Percentiles rank a stretch among this genome's conserved stretches.
These are phyloP conservation scores for Metschnikowia proteae DNA, from an alignment of 805 yeast species.

Conservation along the genomic window DNA sequence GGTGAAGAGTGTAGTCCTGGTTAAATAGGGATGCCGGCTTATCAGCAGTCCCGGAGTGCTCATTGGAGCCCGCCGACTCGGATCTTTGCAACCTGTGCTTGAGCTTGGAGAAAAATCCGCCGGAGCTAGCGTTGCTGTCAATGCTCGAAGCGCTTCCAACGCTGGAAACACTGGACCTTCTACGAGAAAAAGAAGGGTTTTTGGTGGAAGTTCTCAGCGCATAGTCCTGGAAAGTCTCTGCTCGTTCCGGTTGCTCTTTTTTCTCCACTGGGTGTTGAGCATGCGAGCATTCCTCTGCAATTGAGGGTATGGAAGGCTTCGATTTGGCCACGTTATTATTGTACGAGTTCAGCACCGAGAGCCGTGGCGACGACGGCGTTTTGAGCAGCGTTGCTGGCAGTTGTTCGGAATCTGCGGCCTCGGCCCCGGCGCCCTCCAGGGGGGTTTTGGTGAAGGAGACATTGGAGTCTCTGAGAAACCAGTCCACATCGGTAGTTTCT, in stretches of 20 bases:
- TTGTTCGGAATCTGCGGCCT: background rate
- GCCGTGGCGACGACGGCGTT: constrained; percentile 20
- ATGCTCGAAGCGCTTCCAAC: constrained; percentile 16
- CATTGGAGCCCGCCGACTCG: constrained; percentile 7
- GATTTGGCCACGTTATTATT: constrained; percentile 29
- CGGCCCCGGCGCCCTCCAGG: background rate
- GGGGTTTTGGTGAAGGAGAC: constrained; percentile 3
- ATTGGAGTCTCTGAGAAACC: constrained; percentile 45
- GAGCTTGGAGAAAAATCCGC: constrained; percentile 34
- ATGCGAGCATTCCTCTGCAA: constrained; percentile 17
- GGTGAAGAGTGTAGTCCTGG: constrained; percentile 1
- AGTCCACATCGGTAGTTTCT: constrained; percentile 44
- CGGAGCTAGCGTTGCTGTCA: constrained; percentile 13
- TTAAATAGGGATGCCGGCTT: background rate
- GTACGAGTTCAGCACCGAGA: constrained; percentile 28
- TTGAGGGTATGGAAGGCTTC: constrained; percentile 30
- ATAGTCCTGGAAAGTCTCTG: background rate
- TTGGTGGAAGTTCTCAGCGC: background rate
- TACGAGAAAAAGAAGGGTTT: constrained; percentile 8
- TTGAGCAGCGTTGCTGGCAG: background rate
- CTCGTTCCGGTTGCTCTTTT: background rate
- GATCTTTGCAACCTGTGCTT: constrained; percentile 29
- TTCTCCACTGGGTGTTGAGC: background rate
- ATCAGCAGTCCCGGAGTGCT: background rate
- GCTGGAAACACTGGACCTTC: constrained; percentile 20